A percentile compares a stretch with the other conserved stretches of the same genome.
phyloP scores from a whole-genome alignment of 495 filamentous ascomycete species.

The Penicillium antarcticum region DNA sequence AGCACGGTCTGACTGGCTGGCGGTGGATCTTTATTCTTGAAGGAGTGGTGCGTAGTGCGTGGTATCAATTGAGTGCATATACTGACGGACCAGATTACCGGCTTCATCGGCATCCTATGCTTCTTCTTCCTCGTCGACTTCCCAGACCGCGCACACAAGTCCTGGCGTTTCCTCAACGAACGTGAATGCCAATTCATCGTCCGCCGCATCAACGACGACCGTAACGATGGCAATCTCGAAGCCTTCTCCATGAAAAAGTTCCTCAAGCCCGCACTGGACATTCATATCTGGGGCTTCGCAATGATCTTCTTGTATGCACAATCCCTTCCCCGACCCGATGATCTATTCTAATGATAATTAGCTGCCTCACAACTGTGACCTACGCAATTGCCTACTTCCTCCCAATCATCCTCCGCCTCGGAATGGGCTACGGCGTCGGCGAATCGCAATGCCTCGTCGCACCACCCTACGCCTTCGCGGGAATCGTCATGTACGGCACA shows the following conservation, averaged over 20 bases:
- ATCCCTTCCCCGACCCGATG: background rate
- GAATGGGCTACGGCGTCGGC: slow-evolving; percentile 57
- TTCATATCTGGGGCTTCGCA: slow-evolving; percentile 62
- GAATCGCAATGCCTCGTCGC: slow-evolving; percentile 60
- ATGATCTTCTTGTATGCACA: slow-evolving; percentile 50
- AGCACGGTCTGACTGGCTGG: slow-evolving; percentile 53
- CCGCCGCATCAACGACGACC: slow-evolving; percentile 56
- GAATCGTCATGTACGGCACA: slow-evolving; percentile 53
- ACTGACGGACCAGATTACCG: slow-evolving; percentile 33
- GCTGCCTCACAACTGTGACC: slow-evolving; percentile 53
- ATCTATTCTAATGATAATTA: slow-evolving; percentile 2
- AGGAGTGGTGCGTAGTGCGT: slow-evolving; percentile 35
- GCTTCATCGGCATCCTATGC: slow-evolving; percentile 37
- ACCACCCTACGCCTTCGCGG: slow-evolving; percentile 60
- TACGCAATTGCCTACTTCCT: slow-evolving; percentile 68
- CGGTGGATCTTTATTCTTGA: slow-evolving; percentile 65
- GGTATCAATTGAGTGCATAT: background rate
- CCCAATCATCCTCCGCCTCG: slow-evolving; percentile 56
- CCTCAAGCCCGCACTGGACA: slow-evolving; percentile 45
- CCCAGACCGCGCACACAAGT: slow-evolving; percentile 49
- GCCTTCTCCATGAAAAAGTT: slow-evolving; percentile 51
- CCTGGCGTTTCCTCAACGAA: slow-evolving; percentile 50
- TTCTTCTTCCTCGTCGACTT: slow-evolving; percentile 59
- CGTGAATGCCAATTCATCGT: slow-evolving; percentile 54
- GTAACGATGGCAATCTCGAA: slow-evolving; percentile 49